A percentile compares a stretch with the other conserved stretches of the same genome.
Evolutionary conservation across 169 alveolate species (phyloP).

Genomic region (Plasmodium sp.): DNA sequence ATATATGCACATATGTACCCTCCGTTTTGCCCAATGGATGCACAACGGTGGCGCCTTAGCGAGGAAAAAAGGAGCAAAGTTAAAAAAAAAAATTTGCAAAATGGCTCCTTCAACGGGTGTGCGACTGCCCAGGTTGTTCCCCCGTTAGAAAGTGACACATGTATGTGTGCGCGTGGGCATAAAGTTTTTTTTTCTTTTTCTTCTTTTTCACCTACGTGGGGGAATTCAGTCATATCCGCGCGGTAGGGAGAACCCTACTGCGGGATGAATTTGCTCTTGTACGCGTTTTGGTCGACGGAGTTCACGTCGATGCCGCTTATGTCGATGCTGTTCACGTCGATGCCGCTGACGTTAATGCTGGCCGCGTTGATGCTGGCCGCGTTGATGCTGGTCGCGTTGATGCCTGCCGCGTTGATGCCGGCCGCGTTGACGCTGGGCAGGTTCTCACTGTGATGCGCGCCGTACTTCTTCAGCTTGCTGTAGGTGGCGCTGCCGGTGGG

Average conservation of each 20-base stretch:
- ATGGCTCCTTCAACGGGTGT: neutral
- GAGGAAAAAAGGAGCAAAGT: neutral
- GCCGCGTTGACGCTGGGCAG: neutral
- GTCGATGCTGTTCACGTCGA: conserved; percentile 2
- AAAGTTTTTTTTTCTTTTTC: neutral
- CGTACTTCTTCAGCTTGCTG: conserved; percentile 22
- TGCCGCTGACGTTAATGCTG: neutral
- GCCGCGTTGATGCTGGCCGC: neutral
- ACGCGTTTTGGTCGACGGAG: conserved; percentile 9
- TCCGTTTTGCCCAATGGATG: neutral
- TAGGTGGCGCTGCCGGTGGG: neutral
- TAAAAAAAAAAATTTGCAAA: neutral
- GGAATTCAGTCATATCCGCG: neutral
- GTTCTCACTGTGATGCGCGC: neutral
- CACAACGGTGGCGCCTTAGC: neutral
- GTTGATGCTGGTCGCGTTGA: neutral
- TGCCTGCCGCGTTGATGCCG: neutral
- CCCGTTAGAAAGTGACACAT: neutral
- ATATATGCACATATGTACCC: neutral
- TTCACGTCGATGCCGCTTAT: conserved; percentile 25
- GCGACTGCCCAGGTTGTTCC: neutral
- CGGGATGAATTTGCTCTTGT: conserved; percentile 16
- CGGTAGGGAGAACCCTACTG: neutral
- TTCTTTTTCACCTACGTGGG: neutral
- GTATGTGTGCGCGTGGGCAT: neutral